Evolutionary conservation across 225 moss, liverwort and hornwort genomes (phyloP).

Genomic region (Straminergon stramineum): DNA sequence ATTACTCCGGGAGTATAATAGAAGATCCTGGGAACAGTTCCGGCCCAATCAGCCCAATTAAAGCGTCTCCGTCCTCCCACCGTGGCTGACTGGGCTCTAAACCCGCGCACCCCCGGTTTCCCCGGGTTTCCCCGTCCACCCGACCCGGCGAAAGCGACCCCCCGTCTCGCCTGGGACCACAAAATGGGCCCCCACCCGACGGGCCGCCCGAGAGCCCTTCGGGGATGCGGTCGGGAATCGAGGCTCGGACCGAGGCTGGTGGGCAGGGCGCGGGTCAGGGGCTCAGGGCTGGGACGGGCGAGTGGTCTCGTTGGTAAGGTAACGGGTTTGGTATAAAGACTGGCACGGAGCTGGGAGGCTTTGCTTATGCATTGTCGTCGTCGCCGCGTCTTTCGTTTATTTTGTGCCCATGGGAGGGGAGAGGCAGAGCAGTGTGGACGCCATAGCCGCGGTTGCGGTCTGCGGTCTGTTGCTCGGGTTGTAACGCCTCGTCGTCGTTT

Average conservation of each 20-base stretch:
- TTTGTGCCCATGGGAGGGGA: neutral
- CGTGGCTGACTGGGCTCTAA: neutral
- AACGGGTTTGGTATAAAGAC: neutral
- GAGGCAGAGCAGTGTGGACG: neutral
- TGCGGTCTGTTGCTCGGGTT: neutral
- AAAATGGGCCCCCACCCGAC: neutral
- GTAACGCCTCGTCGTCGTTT: neutral
- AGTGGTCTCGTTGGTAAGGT: neutral
- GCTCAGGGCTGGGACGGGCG: neutral
- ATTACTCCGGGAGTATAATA: no score
- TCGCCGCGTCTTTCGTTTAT: no score
- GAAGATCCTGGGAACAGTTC: neutral
- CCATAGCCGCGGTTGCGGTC: neutral
- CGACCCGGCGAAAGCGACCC: neutral
- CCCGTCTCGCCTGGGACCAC: neutral
- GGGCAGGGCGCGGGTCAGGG: neutral
- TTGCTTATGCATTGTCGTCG: no score
- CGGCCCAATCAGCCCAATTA: neutral
- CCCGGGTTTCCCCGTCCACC: neutral
- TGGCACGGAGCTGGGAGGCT: neutral
- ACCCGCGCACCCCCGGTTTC: neutral
- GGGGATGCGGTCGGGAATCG: neutral
- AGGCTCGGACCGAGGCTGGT: neutral
- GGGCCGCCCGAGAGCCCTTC: neutral
- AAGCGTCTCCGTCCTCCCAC: neutral